Evolutionary conservation across 495 filamentous ascomycete species (phyloP).

Genomic region (Daldinia bambusicola): DNA sequence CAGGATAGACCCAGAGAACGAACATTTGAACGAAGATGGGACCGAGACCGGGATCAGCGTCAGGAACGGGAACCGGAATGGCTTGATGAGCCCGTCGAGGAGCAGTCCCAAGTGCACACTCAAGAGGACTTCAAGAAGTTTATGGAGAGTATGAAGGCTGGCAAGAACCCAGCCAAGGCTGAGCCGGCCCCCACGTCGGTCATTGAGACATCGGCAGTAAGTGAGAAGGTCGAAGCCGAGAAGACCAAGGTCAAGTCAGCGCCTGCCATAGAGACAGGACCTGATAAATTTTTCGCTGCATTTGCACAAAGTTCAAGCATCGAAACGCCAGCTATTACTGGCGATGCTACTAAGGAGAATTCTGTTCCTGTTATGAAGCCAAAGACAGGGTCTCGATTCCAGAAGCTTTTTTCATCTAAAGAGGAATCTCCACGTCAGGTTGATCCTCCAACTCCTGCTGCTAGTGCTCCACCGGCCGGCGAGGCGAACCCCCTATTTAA

Average conservation of each 20-base stretch:
- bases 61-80: slow-evolving; percentile 86
- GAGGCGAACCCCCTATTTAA: slow-evolving; percentile 47
- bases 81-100: slow-evolving; percentile 80
- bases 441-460: slow-evolving; percentile 59
- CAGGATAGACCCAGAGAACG: slow-evolving; percentile 57
- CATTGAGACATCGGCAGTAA: slow-evolving; percentile 41
- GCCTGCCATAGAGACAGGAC: slow-evolving; percentile 69
- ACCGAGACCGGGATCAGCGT: slow-evolving; percentile 71
- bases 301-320: slow-evolving; percentile 60
- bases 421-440: slow-evolving; percentile 66
- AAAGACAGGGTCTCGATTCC: slow-evolving; percentile 77
- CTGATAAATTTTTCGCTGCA: slow-evolving; percentile 84
- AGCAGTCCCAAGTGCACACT: slow-evolving; percentile 75
- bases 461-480: slow-evolving; percentile 33
- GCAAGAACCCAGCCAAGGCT: slow-evolving; percentile 53
- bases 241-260: slow-evolving; percentile 64
- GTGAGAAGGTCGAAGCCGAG: slow-evolving; percentile 51
- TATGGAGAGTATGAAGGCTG: slow-evolving; percentile 90
- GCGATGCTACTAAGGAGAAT: slow-evolving; percentile 55
- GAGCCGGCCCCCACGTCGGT: slow-evolving; percentile 47
- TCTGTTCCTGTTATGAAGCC: slow-evolving; percentile 50
- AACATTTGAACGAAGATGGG: slow-evolving; percentile 62
- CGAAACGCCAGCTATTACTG: slow-evolving; percentile 45
- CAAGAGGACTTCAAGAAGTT: slow-evolving; percentile 95
- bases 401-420: slow-evolving; percentile 79